These are phyloP conservation scores for Orbilia quercus DNA, from an alignment of 2,329 filamentous ascomycete species.

Conservation along the genomic window DNA sequence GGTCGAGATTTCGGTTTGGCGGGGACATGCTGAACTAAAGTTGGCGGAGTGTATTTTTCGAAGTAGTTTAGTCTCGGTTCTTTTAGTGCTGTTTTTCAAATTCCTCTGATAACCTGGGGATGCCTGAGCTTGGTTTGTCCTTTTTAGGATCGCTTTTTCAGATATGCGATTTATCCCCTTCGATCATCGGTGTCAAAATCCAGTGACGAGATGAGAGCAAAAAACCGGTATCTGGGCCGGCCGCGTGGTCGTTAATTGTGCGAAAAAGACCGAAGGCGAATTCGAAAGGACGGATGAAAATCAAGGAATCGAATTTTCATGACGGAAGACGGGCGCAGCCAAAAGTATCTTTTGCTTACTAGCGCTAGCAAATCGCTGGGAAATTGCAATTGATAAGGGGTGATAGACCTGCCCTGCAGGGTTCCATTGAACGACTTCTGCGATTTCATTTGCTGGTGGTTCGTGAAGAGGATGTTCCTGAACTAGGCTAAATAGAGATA, in stretches of 20 bases:
- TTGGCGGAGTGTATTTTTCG: not conserved
- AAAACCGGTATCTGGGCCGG: no score
- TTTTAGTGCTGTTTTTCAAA: no score
- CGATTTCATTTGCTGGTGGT: slow-evolving; percentile 21
- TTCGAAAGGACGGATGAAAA: slow-evolving; percentile 11
- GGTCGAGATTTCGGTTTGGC: slow-evolving; percentile 31
- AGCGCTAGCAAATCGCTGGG: slow-evolving; percentile 33
- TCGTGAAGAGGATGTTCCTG: slow-evolving; percentile 21
- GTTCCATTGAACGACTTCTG: slow-evolving; percentile 12
- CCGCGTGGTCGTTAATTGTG: slow-evolving; percentile 31
- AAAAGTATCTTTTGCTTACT: not conserved
- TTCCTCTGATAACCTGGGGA: not conserved
- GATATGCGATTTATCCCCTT: no score
- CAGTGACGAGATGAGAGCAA: slow-evolving; percentile 48
- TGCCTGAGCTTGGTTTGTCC: not conserved
- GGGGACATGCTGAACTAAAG: slow-evolving; percentile 37
- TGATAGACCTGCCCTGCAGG: slow-evolving; percentile 29
- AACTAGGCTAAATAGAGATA: slow-evolving; percentile 28
- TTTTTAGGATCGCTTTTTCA: no score
- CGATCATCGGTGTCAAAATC: slow-evolving; percentile 31
- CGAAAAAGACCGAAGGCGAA: not conserved
- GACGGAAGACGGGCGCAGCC: slow-evolving; percentile 12
- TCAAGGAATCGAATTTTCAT: slow-evolving; percentile 25
- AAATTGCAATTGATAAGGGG: slow-evolving; percentile 50
- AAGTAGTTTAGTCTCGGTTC: no score